Base-by-base conservation (phyloP, 176 grass and related monocot genomes). In the Areca catechu region DNA sequence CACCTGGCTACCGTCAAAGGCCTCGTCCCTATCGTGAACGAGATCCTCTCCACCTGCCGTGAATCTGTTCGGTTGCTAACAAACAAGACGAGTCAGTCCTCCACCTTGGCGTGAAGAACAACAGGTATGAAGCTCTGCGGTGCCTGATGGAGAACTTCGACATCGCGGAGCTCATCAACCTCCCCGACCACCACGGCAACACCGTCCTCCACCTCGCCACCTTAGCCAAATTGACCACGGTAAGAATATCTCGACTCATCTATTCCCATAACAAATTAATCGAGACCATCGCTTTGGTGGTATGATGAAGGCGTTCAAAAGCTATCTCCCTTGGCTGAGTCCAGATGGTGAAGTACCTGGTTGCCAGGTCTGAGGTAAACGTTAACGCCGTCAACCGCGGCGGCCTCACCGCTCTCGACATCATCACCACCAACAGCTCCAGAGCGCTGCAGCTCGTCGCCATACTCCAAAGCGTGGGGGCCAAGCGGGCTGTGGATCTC, bases 391-490 rank as follows among this genome's bases (percentile, higher is more conserved):
- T 54, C 16, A 54, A 54, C n/a, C 7, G 5, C 18, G 12, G 20
- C n/a, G 53, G 53, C n/a, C 53, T 19, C 3, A 54, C 53, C 53
- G 53, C 53, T 3, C 20, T 54, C 2, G 53, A 54, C 19, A 54
- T 54, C 18, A 54, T 54, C n/a, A 54, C 53, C 53, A 54, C 4
- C 53, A 54, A 54, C 53, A 54, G 53, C 53, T 54, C 53, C 1
- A 19, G 53, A 19, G 53, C 53, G 17, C 20, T 54, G 53, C 53
- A 54, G 53, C 53, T 54, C n/a, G 53, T 54, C 53, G 19, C 19
- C 53, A 4, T 54, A 10, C 53, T 54, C 7, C 53, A 54, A 22
- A 54, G n/a, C n/a, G 53, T 20, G 7, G 53, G 53, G 19, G 53
- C 53, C 1, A 54, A 54, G 19, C 53, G 53, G 19, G 17, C 19